Percentiles rank a stretch among this genome's conserved stretches.
These are phyloP conservation scores for Rhodotorula sp. DNA, from an alignment of 1,284 basidiomycete genomes.

Conservation along the genomic window DNA sequence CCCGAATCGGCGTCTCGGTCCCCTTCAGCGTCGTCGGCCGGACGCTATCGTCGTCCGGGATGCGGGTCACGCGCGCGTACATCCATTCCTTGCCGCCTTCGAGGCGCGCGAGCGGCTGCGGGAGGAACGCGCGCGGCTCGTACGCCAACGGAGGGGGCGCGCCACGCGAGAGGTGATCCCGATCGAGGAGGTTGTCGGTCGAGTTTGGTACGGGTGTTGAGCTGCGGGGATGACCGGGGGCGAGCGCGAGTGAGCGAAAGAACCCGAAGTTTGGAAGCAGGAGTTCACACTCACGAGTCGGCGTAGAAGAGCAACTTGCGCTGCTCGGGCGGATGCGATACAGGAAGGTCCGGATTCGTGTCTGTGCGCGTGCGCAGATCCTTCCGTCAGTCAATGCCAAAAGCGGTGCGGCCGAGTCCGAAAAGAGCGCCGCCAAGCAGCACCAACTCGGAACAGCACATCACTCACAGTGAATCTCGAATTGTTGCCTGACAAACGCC, in stretches of 20 bases:
- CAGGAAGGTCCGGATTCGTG: constrained; percentile 4
- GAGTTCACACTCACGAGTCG: constrained; percentile 19
- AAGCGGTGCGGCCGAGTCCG: neutral
- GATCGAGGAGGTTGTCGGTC: constrained; percentile 22
- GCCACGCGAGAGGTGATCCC: constrained; percentile 11
- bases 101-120: constrained; percentile 23
- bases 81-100: constrained; percentile 22
- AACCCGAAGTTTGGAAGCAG: neutral
- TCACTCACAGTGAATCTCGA: constrained; percentile 24
- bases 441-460: neutral
- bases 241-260: neutral
- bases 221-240: neutral
- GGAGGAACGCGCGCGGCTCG: constrained; percentile 21
- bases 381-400: neutral
- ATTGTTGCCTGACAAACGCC: constrained; percentile 26
- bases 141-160: constrained; percentile 15
- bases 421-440: neutral
- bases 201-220: constrained; percentile 18
- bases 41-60: constrained; percentile 34
- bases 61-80: constrained; percentile 24
- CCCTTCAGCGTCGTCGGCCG: constrained; percentile 33
- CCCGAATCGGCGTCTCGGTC: constrained; percentile 28
- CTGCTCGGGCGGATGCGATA: constrained; percentile 9
- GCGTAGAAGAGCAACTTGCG: constrained; percentile 25
- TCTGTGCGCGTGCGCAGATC: neutral